A percentile compares a stretch with the other conserved stretches of the same genome.
Conservation (phyloP, 2,329 filamentous ascomycete genomes). For the Trichoderma asperellum region DNA sequence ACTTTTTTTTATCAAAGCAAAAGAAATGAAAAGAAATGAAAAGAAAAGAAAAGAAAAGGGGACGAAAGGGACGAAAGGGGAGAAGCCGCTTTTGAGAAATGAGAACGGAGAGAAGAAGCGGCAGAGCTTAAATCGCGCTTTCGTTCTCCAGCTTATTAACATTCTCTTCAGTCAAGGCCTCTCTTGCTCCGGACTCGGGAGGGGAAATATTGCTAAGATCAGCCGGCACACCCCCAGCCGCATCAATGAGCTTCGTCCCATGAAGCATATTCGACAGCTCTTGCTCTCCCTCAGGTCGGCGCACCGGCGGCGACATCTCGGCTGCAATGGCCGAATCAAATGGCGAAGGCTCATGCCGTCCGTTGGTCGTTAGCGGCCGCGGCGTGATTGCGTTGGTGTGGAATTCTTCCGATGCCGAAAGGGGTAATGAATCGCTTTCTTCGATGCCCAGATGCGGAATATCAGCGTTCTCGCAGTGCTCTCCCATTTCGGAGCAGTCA, state of each 20-base stretch:
- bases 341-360: slow-evolving; percentile 47
- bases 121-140: slow-evolving; percentile 26
- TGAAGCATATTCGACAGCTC: slow-evolving; percentile 51
- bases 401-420: slow-evolving; percentile 37
- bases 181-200: slow-evolving; percentile 43
- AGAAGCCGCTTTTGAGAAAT: neutral
- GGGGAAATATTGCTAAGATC: slow-evolving; percentile 42
- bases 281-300: slow-evolving; percentile 44
- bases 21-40: neutral
- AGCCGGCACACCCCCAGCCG: slow-evolving; percentile 45
- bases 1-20: slow-evolving; percentile 12
- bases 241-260: slow-evolving; percentile 53
- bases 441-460: slow-evolving; percentile 46
- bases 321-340: slow-evolving; percentile 44
- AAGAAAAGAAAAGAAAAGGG: neutral
- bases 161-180: slow-evolving; percentile 59
- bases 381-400: slow-evolving; percentile 46
- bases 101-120: neutral
- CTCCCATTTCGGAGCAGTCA: slow-evolving; percentile 52
- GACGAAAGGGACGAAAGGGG: neutral
- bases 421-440: slow-evolving; percentile 31
- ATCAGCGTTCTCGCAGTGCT: slow-evolving; percentile 49
- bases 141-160: slow-evolving; percentile 52
- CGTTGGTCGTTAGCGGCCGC: slow-evolving; percentile 45
- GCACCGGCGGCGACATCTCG: slow-evolving; percentile 43